These are phyloP conservation scores for Ilyonectria mors-panacis DNA, from an alignment of 2,329 filamentous ascomycete genomes.

Conservation along the genomic window DNA sequence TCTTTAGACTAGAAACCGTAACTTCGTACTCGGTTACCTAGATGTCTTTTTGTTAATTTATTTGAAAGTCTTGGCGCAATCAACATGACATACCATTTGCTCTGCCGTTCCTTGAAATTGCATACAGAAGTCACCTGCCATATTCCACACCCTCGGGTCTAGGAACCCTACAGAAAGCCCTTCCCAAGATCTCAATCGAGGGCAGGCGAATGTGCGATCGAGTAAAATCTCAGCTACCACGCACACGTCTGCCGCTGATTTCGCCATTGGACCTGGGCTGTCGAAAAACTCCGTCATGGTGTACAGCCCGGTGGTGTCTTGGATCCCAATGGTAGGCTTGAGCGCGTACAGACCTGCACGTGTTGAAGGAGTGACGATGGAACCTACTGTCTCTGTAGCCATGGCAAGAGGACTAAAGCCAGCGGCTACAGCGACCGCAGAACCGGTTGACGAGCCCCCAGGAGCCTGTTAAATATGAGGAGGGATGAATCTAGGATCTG, in stretches of 20 bases:
- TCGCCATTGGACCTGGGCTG: conserved; percentile 18
- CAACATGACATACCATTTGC: background rate
- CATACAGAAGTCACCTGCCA: conserved; percentile 1
- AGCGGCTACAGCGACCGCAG: conserved; percentile 51
- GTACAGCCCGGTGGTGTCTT: background rate
- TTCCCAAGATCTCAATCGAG: background rate
- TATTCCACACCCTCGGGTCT: conserved; percentile 6
- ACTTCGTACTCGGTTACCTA: background rate
- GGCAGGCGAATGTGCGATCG: background rate
- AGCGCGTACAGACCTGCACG: conserved; percentile 47
- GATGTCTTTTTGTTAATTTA: background rate
- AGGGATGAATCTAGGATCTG: background rate
- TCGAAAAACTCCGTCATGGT: conserved; percentile 12
- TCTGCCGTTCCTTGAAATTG: conserved; percentile 8
- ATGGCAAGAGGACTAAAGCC: conserved; percentile 51
- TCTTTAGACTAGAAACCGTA: background rate
- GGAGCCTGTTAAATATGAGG: conserved; percentile 40
- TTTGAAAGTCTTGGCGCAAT: background rate
- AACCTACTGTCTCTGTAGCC: conserved; percentile 53
- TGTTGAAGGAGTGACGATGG: conserved; percentile 42
- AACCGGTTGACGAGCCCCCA: conserved; percentile 52
- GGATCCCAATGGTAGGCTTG: conserved; percentile 42
- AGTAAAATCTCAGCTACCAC: background rate
- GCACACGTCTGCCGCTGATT: conserved; percentile 3
- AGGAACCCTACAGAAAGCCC: conserved; percentile 4